Base-by-base conservation (phyloP, 768 basidiomycete species). In the Dentipellis fragilis region DNA sequence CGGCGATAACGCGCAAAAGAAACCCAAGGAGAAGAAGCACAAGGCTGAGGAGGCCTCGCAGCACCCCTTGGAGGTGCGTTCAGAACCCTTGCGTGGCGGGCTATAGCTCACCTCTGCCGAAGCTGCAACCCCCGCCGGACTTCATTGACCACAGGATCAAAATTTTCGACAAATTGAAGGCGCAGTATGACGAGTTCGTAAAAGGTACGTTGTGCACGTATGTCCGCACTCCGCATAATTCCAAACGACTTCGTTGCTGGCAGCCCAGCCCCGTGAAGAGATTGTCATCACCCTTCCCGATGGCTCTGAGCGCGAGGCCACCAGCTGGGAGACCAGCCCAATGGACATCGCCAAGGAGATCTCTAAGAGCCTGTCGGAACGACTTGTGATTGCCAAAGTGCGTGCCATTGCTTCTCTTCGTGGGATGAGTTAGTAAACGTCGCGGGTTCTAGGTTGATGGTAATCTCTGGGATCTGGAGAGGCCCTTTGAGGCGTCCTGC, bases 281-380 rank as follows among this genome's bases (percentile, higher is more conserved):
- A 95, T 98, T 63, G 76, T 73, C 2, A 74, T 99, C 65, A 93
- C 89, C 3, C 69, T 99, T 59, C 87, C 83, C 5, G 90, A 97
- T 74, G 93, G 94, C 14, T 83, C 87, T 7, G 79, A 85, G 63
- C 81, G 89, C 52, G 81, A 87, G 58, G 95, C 82, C 17, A 92
- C 75, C 57, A 87, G 89, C 68, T 99, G 92, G 92, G 90, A 96
- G 74, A 97, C 95, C 17, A 87, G 80, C 55, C 96, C 96, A 1
- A 80, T 97, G 82, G 83, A 88, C 64, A 72, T 99, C 57, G 94
- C 95, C 47, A 88, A 89, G 67, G 84, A 83, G 63, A 76, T 99
- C 49, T 87, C 89, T 14, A 89, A 91, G 70, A 84, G 86, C 64
- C 74, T 96, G 17, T 83, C 94, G 0, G 95, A 99, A 59, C 80